These are phyloP conservation scores for Chaetoceros tenuissimus DNA, from an alignment of 108 stramenopile genomes.

Conservation along the genomic window DNA sequence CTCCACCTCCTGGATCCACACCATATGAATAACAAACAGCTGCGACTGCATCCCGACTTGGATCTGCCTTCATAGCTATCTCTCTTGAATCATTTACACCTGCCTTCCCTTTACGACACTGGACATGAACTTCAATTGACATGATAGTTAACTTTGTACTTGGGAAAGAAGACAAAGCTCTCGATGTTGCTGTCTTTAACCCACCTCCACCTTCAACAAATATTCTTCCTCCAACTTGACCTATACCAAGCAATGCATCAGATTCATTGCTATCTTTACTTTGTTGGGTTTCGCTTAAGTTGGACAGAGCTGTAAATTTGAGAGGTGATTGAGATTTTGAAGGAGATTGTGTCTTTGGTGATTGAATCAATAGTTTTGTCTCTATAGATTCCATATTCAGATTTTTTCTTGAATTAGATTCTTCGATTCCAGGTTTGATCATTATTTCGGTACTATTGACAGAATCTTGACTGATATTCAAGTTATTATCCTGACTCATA, in stretches of 20 bases:
- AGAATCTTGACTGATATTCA: too few species aligned
- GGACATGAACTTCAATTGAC: constrained; percentile 81
- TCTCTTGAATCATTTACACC: constrained; percentile 53
- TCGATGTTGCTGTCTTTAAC: not conserved
- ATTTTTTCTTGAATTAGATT: too few species aligned
- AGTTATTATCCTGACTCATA: too few species aligned
- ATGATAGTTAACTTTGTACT: constrained; percentile 44
- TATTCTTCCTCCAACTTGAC: not conserved
- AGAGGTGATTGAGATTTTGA: too few species aligned
- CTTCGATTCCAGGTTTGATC: too few species aligned
- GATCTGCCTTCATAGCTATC: constrained; percentile 73
- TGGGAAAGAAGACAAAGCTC: not conserved
- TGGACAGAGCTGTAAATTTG: too few species aligned
- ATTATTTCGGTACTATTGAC: too few species aligned
- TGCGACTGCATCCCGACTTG: constrained; percentile 55
- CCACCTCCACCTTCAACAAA: not conserved
- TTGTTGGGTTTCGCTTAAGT: not conserved
- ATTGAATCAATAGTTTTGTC: too few species aligned
- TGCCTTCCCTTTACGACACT: constrained; percentile 60
- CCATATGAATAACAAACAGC: constrained; percentile 59
- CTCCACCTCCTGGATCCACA: constrained; percentile 80
- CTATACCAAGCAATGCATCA: not conserved
- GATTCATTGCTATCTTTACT: not conserved
- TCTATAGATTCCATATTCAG: too few species aligned
- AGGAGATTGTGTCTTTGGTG: too few species aligned